Evolutionary conservation across 192 early-diverging fungal species (phyloP).

Genomic region (Phycomyces nitens): DNA sequence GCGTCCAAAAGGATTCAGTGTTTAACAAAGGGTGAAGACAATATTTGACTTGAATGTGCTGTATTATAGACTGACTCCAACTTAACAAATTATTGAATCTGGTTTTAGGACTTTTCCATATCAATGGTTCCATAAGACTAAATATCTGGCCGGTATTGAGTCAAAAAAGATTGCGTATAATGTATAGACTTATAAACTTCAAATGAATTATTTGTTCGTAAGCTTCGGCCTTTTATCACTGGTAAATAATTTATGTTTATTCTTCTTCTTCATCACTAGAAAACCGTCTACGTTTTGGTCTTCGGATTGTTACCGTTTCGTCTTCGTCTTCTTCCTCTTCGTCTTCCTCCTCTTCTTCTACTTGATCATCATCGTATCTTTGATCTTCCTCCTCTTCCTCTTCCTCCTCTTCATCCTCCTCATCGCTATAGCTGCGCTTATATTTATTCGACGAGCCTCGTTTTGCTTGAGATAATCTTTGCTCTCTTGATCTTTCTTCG

Average conservation of each 20-base stretch:
- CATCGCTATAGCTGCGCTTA: constrained; percentile 19
- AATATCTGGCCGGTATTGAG: too few relatives aligned
- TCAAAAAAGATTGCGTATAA: too few relatives aligned
- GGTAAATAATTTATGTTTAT: neutral
- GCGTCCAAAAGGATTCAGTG: too few relatives aligned
- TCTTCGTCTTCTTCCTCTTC: constrained; percentile 36
- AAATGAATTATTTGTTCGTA: too few relatives aligned
- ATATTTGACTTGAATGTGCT: too few relatives aligned
- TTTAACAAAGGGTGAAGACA: too few relatives aligned
- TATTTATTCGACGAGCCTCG: constrained; percentile 27
- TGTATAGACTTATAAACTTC: too few relatives aligned
- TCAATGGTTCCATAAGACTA: too few relatives aligned
- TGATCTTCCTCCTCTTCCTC: constrained; percentile 18
- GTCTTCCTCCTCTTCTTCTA: constrained; percentile 18
- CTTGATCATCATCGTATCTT: constrained; percentile 25
- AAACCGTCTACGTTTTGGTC: constrained; percentile 22
- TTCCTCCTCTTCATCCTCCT: constrained; percentile 33
- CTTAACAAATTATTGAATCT: too few relatives aligned
- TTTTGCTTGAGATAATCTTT: constrained; percentile 28
- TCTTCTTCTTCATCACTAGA: constrained; percentile 34
- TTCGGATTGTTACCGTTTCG: constrained; percentile 15
- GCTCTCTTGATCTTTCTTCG: constrained; percentile 35
- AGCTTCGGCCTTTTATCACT: too few relatives aligned
- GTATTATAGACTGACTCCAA: too few relatives aligned
- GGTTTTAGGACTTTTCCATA: too few relatives aligned